Base-by-base conservation (phyloP, 768 basidiomycete species). In the Leccinum arenicola region DNA sequence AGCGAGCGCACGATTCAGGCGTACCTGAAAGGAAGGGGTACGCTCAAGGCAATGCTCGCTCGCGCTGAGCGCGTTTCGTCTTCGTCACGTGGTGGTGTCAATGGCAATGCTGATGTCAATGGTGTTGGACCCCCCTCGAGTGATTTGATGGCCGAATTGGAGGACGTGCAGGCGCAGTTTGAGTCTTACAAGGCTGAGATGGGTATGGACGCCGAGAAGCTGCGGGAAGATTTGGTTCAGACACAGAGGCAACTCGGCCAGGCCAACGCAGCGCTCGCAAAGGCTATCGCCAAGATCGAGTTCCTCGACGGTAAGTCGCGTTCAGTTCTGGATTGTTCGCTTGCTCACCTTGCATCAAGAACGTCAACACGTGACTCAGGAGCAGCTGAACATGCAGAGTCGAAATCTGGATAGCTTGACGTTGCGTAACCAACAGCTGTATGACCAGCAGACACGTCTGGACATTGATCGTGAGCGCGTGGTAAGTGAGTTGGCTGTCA, bases 11-110 rank as follows among this genome's bases (percentile, higher is more conserved):
- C 86, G 50, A 86, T 92, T 45, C 87, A 91, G 66, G 86, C 89
- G 9, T 91, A 89, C 58, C 82, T 89, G 74, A 91, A 91, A 73
- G 96, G 98, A 74, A 78, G 93, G 6, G 97, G 97, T 64, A 84
- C 92, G 49, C 81, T 95, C 63, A 88, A 85, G 65, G 80, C 82
- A 40, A 83, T 97, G 81, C 78, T 95, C 15, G 78, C 79, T 17
- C 76, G 90, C 54, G 77, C 80, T 14, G 78, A 83, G 65, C 68
- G 66, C 45, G 54, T 50, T 53, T 60, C 53, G 29, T 64, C 48
- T 54, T 62, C 53, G 29, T 65, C 40, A 25, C 68, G 55, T 54
- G 55, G 48, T n/a, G n/a, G n/a, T 4, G 36, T 70, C 47, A 76
- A 77, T 54, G 77, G 75, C 47, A 76, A 77, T 54, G 77, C 75